These are phyloP conservation scores for Calonectria pseudoreteaudii DNA, from an alignment of 2,329 filamentous ascomycete genomes.

Conservation along the genomic window DNA sequence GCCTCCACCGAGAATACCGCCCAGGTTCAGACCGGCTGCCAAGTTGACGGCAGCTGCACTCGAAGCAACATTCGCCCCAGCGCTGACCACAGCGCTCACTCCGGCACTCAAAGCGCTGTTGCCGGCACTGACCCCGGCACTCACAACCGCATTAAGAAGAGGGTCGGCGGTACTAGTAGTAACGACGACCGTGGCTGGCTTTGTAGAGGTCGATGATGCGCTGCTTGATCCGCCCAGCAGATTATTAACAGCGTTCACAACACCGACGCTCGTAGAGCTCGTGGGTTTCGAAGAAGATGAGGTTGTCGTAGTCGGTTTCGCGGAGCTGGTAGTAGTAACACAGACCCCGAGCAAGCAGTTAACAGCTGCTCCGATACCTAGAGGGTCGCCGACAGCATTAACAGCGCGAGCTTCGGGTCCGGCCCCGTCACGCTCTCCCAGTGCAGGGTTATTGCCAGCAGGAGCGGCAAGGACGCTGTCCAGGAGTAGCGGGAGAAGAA, in stretches of 20 bases:
- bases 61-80: neutral
- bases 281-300: neutral
- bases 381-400: neutral
- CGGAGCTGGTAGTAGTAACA: neutral
- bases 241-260: neutral
- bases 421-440: neutral
- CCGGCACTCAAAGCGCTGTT: neutral
- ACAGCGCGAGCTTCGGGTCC: neutral
- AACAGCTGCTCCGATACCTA: neutral
- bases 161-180: neutral
- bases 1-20: neutral
- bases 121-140: neutral
- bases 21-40: neutral
- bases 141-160: neutral
- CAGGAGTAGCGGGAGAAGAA: neutral
- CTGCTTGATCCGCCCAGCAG: neutral
- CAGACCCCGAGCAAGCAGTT: neutral
- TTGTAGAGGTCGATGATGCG: neutral
- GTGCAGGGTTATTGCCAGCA: neutral
- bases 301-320: neutral
- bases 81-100: neutral
- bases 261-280: too few relatives aligned
- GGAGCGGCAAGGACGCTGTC: neutral
- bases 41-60: neutral
- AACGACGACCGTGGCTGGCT: neutral